Evolutionary conservation across 768 basidiomycete genomes (phyloP).

Genomic region (Cystobasidium onofrii): DNA sequence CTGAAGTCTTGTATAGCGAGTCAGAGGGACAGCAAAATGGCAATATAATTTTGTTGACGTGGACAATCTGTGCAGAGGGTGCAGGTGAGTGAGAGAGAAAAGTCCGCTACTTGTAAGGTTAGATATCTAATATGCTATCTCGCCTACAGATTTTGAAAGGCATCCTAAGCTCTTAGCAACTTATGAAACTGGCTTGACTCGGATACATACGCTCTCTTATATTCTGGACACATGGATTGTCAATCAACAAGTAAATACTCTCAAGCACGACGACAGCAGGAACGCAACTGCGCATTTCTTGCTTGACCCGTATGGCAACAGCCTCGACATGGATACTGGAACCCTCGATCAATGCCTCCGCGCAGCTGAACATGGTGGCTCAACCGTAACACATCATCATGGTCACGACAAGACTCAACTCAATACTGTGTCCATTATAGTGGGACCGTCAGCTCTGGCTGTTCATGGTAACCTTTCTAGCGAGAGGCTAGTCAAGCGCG

Average conservation of each 20-base stretch:
- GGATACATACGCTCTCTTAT: constrained; percentile 54
- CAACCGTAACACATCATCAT: not conserved
- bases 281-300: constrained; percentile 45
- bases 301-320: constrained; percentile 42
- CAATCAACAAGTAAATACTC: constrained; percentile 44
- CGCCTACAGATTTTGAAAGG: constrained; percentile 47
- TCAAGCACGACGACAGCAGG: constrained; percentile 47
- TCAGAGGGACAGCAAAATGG: constrained; percentile 51
- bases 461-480: constrained; percentile 37
- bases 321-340: not conserved
- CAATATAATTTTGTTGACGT: constrained; percentile 55
- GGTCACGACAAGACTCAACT: constrained; percentile 27
- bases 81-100: constrained; percentile 54
- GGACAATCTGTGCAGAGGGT: constrained; percentile 58
- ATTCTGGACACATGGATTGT: constrained; percentile 50
- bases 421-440: constrained; percentile 35
- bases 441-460: constrained; percentile 8
- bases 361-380: not conserved
- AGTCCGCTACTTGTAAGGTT: too few species aligned
- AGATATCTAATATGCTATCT: not conserved
- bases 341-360: constrained; percentile 17
- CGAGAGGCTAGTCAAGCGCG: constrained; percentile 9
- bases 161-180: constrained; percentile 57
- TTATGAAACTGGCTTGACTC: constrained; percentile 55
- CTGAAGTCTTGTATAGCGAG: constrained; percentile 56